Percentiles rank a stretch among this genome's conserved stretches.
Conservation (phyloP, 805 yeast genomes). For the Yamadazyma insecticola region DNA sequence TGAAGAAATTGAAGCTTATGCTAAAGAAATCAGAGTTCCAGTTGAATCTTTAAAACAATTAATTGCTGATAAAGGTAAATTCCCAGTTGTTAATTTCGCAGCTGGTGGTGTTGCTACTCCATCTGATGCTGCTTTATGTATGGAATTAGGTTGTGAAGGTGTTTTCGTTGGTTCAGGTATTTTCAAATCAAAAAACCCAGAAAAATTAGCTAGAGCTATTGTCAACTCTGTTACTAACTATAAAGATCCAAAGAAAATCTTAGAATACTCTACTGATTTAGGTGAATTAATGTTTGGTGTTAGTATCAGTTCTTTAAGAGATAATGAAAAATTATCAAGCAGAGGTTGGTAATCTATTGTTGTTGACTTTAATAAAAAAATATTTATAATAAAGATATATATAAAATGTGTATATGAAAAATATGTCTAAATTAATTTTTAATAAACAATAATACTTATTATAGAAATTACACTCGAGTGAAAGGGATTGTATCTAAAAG, state of each 20-base stretch:
- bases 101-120: conserved; percentile 91
- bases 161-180: conserved; percentile 55
- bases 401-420: neutral
- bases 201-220: conserved; percentile 68
- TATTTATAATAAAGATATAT: neutral
- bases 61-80: conserved; percentile 50
- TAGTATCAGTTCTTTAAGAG: conserved; percentile 48
- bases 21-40: conserved; percentile 58
- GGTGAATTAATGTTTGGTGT: conserved; percentile 78
- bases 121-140: conserved; percentile 79
- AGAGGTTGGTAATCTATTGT: conserved; percentile 45
- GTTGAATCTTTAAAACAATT: conserved; percentile 46
- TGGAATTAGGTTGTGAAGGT: conserved; percentile 38
- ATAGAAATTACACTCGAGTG: too few relatives aligned
- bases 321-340: conserved; percentile 43
- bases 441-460: too few relatives aligned
- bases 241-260: conserved; percentile 53
- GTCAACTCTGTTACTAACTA: conserved; percentile 74
- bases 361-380: too few relatives aligned
- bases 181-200: conserved; percentile 71
- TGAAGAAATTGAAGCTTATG: conserved; percentile 45
- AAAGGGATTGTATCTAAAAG: too few relatives aligned
- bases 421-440: neutral
- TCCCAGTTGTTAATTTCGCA: conserved; percentile 82
- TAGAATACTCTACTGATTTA: conserved; percentile 63